Conservation (phyloP, 768 basidiomycete species). For the Suillus americanus region DNA sequence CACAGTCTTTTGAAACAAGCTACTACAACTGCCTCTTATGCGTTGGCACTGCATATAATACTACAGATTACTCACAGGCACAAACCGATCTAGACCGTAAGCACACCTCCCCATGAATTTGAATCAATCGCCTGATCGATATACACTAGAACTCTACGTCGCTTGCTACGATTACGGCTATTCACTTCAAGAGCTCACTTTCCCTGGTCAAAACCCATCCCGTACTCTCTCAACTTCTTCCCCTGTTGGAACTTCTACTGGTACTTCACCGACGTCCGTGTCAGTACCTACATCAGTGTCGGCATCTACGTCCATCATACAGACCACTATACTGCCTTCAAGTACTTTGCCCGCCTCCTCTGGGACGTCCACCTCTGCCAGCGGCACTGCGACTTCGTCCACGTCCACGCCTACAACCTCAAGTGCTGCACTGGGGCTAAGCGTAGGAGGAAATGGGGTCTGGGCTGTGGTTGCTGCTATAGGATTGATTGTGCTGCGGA, state of each 20-base stretch:
- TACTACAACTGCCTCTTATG: conserved; percentile 47
- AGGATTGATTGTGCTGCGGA: not conserved
- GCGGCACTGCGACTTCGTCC: too few species aligned
- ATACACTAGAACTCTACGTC: conserved; percentile 20
- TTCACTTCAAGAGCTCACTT: conserved; percentile 19
- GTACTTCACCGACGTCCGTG: not conserved
- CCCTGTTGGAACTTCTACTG: not conserved
- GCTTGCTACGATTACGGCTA: conserved; percentile 28
- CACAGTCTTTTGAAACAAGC: conserved; percentile 34
- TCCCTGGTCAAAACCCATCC: conserved; percentile 26
- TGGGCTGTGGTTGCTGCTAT: not conserved
- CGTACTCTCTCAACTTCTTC: conserved; percentile 10
- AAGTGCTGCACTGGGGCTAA: not conserved
- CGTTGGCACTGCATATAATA: conserved; percentile 27
- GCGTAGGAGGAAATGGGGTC: too few species aligned
- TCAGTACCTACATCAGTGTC: not conserved
- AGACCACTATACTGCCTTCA: not conserved
- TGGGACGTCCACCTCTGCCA: not conserved
- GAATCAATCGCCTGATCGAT: not conserved
- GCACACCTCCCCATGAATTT: conserved; percentile 7
- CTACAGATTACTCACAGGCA: conserved; percentile 25
- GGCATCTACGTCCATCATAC: not conserved
- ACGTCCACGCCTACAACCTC: not conserved
- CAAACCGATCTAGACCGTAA: conserved; percentile 38
- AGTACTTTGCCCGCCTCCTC: not conserved